Conservation (phyloP, 2,329 filamentous ascomycete species). For the Colletotrichum sp. region DNA sequence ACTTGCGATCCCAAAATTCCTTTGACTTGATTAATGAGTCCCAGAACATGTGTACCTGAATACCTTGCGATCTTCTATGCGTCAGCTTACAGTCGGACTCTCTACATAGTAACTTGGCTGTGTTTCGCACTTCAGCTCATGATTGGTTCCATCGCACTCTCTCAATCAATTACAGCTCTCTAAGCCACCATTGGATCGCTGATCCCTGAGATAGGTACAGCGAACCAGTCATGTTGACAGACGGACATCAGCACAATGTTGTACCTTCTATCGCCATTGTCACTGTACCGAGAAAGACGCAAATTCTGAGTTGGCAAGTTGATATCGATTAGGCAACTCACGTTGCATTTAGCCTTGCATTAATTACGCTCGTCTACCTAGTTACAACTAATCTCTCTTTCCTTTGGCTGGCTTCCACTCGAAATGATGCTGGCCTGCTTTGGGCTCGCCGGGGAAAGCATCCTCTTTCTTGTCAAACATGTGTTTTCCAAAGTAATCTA, state of each 20-base stretch:
- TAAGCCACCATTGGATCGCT: neutral
- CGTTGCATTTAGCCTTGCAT: fast-evolving
- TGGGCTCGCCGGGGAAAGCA: constrained; percentile 35
- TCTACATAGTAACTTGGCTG: neutral
- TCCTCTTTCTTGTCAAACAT: constrained; percentile 65
- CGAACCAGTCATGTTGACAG: neutral
- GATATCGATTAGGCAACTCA: neutral
- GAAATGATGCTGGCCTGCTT: constrained; percentile 65
- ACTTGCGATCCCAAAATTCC: neutral
- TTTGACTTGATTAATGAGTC: neutral
- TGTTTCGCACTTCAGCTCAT: neutral
- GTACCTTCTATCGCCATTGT: neutral
- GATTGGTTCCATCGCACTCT: neutral
- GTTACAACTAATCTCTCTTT: neutral
- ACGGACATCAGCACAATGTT: neutral
- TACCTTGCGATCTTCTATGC: neutral
- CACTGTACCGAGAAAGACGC: neutral
- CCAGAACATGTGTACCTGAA: neutral
- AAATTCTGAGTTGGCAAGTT: neutral
- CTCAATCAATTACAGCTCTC: neutral
- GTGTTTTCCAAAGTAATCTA: constrained; percentile 75
- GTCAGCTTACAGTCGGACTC: neutral
- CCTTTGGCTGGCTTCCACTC: constrained; percentile 59
- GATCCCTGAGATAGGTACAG: neutral
- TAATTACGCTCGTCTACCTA: neutral